Evolutionary conservation across 768 basidiomycete species (phyloP).

Genomic region (Mycena metata): DNA sequence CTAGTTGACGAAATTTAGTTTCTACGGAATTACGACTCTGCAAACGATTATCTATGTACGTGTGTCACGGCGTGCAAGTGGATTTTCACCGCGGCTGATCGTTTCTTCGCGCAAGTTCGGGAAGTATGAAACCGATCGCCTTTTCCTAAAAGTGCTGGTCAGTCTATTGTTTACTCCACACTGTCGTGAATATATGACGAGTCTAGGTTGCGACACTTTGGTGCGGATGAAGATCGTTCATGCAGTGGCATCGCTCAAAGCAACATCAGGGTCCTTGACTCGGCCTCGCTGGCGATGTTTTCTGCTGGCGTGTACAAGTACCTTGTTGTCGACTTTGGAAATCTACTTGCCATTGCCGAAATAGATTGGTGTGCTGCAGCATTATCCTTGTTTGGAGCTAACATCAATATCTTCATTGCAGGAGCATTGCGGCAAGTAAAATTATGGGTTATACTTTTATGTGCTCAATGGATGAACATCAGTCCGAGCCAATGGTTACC

Average conservation of each 20-base stretch:
- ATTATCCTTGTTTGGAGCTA: not conserved
- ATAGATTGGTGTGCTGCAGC: slow-evolving; percentile 2
- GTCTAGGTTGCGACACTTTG: not conserved
- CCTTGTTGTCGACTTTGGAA: not conserved
- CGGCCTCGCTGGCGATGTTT: not conserved
- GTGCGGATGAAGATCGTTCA: not conserved
- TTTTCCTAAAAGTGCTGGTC: not conserved
- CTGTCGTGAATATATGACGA: not conserved
- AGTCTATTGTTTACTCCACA: not conserved
- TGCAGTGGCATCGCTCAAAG: not conserved
- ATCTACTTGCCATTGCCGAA: not conserved
- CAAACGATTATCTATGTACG: slow-evolving; percentile 8
- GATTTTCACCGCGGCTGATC: too few relatives aligned
- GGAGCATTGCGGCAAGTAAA: slow-evolving; percentile 10
- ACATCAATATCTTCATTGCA: not conserved
- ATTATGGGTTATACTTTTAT: not conserved
- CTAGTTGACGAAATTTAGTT: not conserved
- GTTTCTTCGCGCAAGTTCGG: not conserved
- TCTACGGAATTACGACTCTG: slow-evolving; percentile 12
- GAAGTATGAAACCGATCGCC: not conserved
- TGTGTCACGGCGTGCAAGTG: too few relatives aligned
- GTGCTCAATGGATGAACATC: not conserved
- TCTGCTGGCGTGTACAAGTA: slow-evolving; percentile 4
- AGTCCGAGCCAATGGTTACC: slow-evolving; percentile 9
- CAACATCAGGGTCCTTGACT: not conserved